Evolutionary conservation across 768 basidiomycete genomes (phyloP), one percentile per base, ranked within the genome.

Genomic region (Myochromella boudieri): DNA sequence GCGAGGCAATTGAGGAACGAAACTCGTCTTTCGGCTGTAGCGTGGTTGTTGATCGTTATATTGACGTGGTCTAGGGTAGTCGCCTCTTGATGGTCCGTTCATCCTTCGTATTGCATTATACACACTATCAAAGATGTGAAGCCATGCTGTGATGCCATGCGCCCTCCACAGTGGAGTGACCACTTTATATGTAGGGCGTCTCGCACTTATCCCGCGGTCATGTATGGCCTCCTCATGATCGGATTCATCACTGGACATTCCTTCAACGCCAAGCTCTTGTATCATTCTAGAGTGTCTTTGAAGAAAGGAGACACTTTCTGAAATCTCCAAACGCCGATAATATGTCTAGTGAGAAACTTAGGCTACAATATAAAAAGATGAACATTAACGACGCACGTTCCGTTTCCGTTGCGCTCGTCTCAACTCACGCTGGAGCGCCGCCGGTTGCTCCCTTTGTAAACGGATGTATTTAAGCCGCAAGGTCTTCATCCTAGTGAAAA

Each of bases 161-260:
- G 54, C 51, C 43, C 58, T 39, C 58, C 56, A 61, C n/a, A 14
- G 11, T 9, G 58, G 56, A 0, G 25, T 9, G 28, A 52, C 46
- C 6, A 54, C 43, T 4, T 42, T 15, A 28, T 49, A 58, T 6
- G 25, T 42, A 15, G 47, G 50, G 11, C 31, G 27, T 8, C 15
- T 11, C 8, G 25, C 15, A n/a, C 20, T 25, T 10, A 26, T 26
- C 8, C 17, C 14, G 8, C 10, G n/a, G 15, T 8, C 2, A 2
- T 10, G 1, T 1, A 29, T 31, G 12, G 24, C 34, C 3, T 52
- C 46, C 10, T 53, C 42, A 3, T 49, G 20, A 7, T 60, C 57
- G 8, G 58, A 60, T 37, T 62, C 57, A 48, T 62, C 55, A 36
- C 55, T 57, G 9, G 60, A 62, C 60, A 62, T 62, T 2, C 60